Evolutionary conservation across 2,329 filamentous ascomycete species (phyloP).

Genomic region (Alternaria postmessia): DNA sequence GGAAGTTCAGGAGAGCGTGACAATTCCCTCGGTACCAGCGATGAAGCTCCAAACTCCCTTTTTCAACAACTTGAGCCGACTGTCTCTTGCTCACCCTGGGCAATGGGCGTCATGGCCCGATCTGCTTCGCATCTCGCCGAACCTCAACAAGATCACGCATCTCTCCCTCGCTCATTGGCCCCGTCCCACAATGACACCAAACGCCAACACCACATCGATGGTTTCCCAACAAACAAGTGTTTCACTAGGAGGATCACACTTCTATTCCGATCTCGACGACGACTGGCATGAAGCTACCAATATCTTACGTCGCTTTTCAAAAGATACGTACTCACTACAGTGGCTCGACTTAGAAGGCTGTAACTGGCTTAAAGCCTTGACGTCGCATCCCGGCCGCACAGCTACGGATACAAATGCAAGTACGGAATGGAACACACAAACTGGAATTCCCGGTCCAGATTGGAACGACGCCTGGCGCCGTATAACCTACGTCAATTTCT

Average conservation of each 20-base stretch:
- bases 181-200: constrained; percentile 64
- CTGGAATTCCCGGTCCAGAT: constrained; percentile 36
- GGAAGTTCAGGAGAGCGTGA: constrained; percentile 33
- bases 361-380: constrained; percentile 63
- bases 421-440: constrained; percentile 14
- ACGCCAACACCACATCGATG: constrained; percentile 58
- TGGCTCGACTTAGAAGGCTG: constrained; percentile 71
- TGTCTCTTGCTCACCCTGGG: constrained; percentile 65
- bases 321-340: constrained; percentile 64
- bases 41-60: constrained; percentile 36
- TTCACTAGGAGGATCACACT: constrained; percentile 60
- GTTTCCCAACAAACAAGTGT: constrained; percentile 54
- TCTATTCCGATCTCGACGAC: constrained; percentile 62
- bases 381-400: constrained; percentile 42
- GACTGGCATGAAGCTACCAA: constrained; percentile 65
- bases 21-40: constrained; percentile 12
- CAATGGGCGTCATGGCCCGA: constrained; percentile 62
- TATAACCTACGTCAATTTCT: constrained; percentile 52
- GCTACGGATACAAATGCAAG: not conserved
- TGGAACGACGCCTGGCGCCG: constrained; percentile 57
- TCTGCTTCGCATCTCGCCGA: constrained; percentile 61
- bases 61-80: constrained; percentile 64
- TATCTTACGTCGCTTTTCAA: constrained; percentile 64
- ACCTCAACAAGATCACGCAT: constrained; percentile 66
- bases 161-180: constrained; percentile 71